phyloP scores from a whole-genome alignment of 2,329 filamentous ascomycete genomes.

The Trematosphaeria pertusa region DNA sequence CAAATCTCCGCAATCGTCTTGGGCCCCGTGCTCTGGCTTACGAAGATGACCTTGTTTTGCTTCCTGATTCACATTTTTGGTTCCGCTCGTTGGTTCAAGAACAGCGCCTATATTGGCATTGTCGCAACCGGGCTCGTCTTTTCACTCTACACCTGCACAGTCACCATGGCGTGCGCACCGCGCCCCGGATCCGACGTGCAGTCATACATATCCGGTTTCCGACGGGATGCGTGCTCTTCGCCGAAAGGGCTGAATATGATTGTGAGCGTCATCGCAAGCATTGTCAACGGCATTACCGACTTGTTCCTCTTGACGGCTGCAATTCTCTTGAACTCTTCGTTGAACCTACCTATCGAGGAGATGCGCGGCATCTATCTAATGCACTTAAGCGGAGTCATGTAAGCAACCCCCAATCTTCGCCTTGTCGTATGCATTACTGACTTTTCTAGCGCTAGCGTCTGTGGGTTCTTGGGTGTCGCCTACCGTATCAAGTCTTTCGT shows the following conservation, averaged over 20 bases:
- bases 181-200: constrained; percentile 12
- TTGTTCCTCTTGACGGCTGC: constrained; percentile 23
- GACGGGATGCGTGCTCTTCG: constrained; percentile 16
- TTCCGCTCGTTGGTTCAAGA: constrained; percentile 25
- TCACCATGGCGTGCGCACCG: constrained; percentile 25
- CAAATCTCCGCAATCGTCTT: constrained; percentile 18
- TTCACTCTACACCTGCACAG: constrained; percentile 21
- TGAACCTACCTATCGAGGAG: constrained; percentile 18
- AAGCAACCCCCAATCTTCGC: too few species aligned
- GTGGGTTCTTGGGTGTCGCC: constrained; percentile 20
- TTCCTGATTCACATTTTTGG: constrained; percentile 21
- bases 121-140: constrained; percentile 24
- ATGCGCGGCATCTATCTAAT: constrained; percentile 21
- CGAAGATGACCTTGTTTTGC: constrained; percentile 25
- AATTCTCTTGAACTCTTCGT: constrained; percentile 10
- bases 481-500: constrained; percentile 25
- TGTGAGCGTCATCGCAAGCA: constrained; percentile 11
- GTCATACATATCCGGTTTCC: constrained; percentile 24
- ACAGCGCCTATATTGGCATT: constrained; percentile 22
- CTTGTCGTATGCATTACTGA: too few species aligned
- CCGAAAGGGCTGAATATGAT: constrained; percentile 17
- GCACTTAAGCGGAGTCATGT: constrained; percentile 18
- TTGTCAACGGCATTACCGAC: constrained; percentile 20
- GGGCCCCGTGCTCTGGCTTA: constrained; percentile 27
- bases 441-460: constrained; percentile 22